Percentiles rank a stretch among this genome's conserved stretches.
phyloP scores from a whole-genome alignment of 306 rosid species.

The Quercus wislizeni region DNA sequence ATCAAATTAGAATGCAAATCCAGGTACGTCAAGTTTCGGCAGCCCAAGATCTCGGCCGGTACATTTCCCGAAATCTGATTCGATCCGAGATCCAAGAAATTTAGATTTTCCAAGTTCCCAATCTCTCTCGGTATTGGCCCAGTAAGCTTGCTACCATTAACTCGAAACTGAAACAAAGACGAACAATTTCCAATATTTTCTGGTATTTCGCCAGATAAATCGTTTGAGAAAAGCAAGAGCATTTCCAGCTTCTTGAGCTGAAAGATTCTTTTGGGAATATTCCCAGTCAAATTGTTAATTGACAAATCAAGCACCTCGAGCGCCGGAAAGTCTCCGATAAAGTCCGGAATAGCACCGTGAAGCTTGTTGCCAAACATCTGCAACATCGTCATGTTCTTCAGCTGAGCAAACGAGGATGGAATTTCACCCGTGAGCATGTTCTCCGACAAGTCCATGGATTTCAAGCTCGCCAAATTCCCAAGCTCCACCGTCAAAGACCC shows the following conservation, averaged over 20 bases:
- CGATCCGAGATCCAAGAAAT: too few relatives aligned
- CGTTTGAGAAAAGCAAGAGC: constrained; percentile 27
- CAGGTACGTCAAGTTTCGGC: constrained; percentile 69
- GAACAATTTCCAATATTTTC: constrained; percentile 70
- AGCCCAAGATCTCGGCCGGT: not conserved
- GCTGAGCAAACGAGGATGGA: constrained; percentile 35
- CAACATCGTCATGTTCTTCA: constrained; percentile 71
- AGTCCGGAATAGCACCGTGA: constrained; percentile 88
- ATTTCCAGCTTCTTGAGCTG: constrained; percentile 61
- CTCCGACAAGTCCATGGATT: too few relatives aligned
- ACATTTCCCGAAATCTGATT: too few relatives aligned
- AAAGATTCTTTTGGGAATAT: constrained; percentile 68
- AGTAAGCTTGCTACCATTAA: too few relatives aligned
- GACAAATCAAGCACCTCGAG: constrained; percentile 79
- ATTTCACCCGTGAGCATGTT: too few relatives aligned
- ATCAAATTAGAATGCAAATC: constrained; percentile 75
- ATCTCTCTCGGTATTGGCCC: too few relatives aligned
- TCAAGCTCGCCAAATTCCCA: constrained; percentile 41
- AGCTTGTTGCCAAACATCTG: constrained; percentile 83
- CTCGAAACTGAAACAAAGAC: not conserved
- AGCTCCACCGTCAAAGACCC: constrained; percentile 29
- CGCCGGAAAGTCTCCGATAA: constrained; percentile 63
- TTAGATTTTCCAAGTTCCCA: too few relatives aligned
- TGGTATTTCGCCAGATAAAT: constrained; percentile 39
- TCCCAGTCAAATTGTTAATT: constrained; percentile 62